phyloP scores from a whole-genome alignment of 257 asterid species.

The Solanum bukasovii region DNA sequence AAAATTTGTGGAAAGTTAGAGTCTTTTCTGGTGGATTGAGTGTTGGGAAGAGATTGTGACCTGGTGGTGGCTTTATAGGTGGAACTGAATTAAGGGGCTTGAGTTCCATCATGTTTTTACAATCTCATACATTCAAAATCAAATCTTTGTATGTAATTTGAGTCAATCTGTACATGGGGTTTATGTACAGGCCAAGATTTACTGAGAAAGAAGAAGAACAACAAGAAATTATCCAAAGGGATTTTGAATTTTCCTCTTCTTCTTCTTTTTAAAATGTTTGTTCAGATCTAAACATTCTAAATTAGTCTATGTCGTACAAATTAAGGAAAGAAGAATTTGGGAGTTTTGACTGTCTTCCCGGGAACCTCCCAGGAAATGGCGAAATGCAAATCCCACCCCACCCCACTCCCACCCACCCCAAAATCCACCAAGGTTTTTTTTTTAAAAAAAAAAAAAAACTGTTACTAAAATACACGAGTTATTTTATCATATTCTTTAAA shows the following conservation, averaged over 20 bases:
- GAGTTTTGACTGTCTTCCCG: not conserved
- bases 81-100: conserved; percentile 22
- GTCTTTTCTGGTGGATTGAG: conserved; percentile 41
- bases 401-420: not conserved
- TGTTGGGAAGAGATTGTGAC: conserved; percentile 43
- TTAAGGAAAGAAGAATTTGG: not conserved
- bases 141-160: not conserved
- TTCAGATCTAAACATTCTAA: not conserved
- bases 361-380: not conserved
- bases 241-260: not conserved
- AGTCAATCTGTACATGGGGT: not conserved
- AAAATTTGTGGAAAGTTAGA: conserved; percentile 44
- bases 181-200: not conserved
- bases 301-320: not conserved
- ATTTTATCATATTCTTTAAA: too few relatives aligned
- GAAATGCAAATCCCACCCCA: not conserved
- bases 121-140: not conserved
- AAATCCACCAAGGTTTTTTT: too few relatives aligned
- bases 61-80: conserved; percentile 43
- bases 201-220: not conserved
- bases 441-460: too few relatives aligned
- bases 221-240: not conserved
- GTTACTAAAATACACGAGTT: too few relatives aligned
- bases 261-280: not conserved
- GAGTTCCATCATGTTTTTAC: conserved; percentile 31